phyloP scores from a whole-genome alignment of 2,329 filamentous ascomycete species.

The Scedosporium dehoogii region DNA sequence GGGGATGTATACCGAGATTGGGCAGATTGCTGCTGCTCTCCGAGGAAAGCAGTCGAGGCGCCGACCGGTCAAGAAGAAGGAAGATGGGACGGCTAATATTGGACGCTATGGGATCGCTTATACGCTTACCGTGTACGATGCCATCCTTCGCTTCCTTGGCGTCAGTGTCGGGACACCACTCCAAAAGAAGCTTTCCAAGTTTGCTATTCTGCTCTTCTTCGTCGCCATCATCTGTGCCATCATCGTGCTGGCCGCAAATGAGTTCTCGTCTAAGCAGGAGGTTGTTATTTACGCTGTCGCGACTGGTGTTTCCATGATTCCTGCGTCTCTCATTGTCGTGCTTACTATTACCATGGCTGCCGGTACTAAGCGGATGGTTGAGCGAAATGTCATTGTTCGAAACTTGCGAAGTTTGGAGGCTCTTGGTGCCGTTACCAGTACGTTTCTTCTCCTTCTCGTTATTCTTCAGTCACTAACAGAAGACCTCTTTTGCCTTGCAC shows the following conservation, averaged over 20 bases:
- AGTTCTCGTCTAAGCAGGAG: slow-evolving; percentile 26
- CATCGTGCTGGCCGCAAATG: slow-evolving; percentile 33
- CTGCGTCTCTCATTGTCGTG: slow-evolving; percentile 37
- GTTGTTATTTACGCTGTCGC: slow-evolving; percentile 35
- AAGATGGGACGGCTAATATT: slow-evolving; percentile 22
- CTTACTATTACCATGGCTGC: slow-evolving; percentile 51
- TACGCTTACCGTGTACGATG: slow-evolving; percentile 24
- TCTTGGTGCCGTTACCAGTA: slow-evolving; percentile 32
- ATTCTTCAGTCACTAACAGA: background rate
- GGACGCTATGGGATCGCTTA: slow-evolving; percentile 25
- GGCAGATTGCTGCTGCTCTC: slow-evolving; percentile 45
- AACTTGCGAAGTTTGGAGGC: slow-evolving; percentile 42
- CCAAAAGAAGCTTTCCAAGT: slow-evolving; percentile 58
- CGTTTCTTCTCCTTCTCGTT: slow-evolving; percentile 15
- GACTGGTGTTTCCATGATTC: slow-evolving; percentile 39
- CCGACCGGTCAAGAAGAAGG: slow-evolving; percentile 14
- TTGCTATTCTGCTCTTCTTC: slow-evolving; percentile 57
- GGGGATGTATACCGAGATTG: slow-evolving; percentile 52
- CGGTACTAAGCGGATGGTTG: slow-evolving; percentile 44
- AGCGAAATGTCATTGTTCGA: slow-evolving; percentile 41
- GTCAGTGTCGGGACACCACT: slow-evolving; percentile 53
- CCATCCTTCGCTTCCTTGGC: slow-evolving; percentile 36
- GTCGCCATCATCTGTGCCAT: slow-evolving; percentile 39
- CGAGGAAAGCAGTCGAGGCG: slow-evolving; percentile 11
- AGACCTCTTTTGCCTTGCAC: background rate